A percentile compares a stretch with the other conserved stretches of the same genome.
Evolutionary conservation across 345 rosid genomes (phyloP).

Genomic region (Nephelium lappaceum): DNA sequence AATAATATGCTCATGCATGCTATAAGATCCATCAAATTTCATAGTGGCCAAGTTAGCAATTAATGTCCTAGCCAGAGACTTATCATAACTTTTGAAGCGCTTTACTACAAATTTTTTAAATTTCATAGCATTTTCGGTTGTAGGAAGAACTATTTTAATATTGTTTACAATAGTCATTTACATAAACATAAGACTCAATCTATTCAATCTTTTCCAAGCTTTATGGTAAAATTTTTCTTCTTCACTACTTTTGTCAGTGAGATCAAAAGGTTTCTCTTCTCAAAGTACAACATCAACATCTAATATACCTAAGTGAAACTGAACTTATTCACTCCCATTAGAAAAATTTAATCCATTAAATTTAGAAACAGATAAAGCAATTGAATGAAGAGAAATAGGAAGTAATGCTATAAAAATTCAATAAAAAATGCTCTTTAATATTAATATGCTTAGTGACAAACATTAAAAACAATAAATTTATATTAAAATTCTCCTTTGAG

Average conservation of each 20-base stretch:
- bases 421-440: no score
- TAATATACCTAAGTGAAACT: background rate
- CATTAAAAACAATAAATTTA: no score
- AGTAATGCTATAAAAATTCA: background rate
- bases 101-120: conserved; percentile 10
- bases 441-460: no score
- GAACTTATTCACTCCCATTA: background rate
- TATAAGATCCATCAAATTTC: conserved; percentile 21
- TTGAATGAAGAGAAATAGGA: background rate
- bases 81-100: background rate
- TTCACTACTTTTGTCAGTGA: background rate
- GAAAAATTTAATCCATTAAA: background rate
- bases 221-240: background rate
- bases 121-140: background rate
- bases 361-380: background rate
- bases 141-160: background rate
- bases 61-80: conserved; percentile 22
- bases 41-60: background rate
- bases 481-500: no score
- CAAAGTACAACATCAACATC: background rate
- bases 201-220: conserved; percentile 4
- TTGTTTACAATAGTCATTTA: no score
- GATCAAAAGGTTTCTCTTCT: background rate
- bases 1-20: conserved; percentile 9
- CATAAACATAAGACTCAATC: background rate